phyloP scores from a whole-genome alignment of 345 rosid genomes.

The Xanthoceras sorbifolium region DNA sequence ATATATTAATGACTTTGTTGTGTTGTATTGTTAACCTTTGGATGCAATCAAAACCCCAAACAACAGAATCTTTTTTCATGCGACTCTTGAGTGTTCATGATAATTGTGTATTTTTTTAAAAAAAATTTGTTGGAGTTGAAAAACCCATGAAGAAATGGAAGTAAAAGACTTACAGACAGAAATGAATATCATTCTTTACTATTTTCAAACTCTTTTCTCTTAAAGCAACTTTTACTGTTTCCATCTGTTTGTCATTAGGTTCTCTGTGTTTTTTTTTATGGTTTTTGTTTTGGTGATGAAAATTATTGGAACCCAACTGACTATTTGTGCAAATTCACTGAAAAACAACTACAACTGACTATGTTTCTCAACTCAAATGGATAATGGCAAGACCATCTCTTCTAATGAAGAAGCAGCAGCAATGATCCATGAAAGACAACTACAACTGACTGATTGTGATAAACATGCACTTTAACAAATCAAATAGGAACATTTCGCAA shows the following conservation, averaged over 20 bases:
- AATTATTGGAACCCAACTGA: constrained; percentile 13
- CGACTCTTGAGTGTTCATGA: background rate
- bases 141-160: background rate
- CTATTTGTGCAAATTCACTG: too few relatives aligned
- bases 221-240: background rate
- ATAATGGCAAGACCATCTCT: too few relatives aligned
- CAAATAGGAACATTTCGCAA: too few relatives aligned
- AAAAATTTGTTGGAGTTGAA: background rate
- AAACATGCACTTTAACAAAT: too few relatives aligned
- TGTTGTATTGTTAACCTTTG: background rate
- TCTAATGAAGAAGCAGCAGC: too few relatives aligned
- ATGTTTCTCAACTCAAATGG: too few relatives aligned
- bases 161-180: background rate
- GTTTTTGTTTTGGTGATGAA: background rate
- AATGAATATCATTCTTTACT: background rate
- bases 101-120: background rate
- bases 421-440: too few relatives aligned
- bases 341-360: too few relatives aligned
- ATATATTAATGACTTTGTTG: background rate
- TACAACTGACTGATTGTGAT: too few relatives aligned
- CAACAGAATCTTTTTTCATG: background rate
- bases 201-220: background rate
- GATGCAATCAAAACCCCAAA: background rate
- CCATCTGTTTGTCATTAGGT: background rate
- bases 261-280: background rate